Evolutionary conservation across 202 grass and related monocot species (phyloP), one percentile per base, ranked within the genome.

Genomic region (Carex sylvatica): DNA sequence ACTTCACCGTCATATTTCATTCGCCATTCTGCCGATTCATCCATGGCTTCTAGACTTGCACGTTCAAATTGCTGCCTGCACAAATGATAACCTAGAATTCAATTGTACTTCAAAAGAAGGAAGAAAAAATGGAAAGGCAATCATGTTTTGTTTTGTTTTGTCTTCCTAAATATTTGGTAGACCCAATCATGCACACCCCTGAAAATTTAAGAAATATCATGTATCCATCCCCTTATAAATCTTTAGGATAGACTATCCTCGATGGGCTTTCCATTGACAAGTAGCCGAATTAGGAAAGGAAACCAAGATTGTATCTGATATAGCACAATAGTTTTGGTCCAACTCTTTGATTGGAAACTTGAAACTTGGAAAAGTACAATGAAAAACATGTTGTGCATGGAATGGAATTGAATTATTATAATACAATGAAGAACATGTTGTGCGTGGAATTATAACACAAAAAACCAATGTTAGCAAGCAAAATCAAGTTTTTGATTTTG

Each of bases 11-110:
- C 95, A 77, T 93, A 98, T 88, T 93, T 86, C 95, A 88, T 84
- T 80, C 92, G 90, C 88, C 95, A 97, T 87, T 94, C 95, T 3
- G 92, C 95, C 74, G 95, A 97, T 88, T 97, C 95, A 85, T 97
- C 95, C 95, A 97, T 97, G 6, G 95, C 92, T 85, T 97, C 95
- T 76, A 98, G 63, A 80, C 91, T 98, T 56, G 90, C 92, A 28
- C 89, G 92, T 38, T 98, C 90, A 78, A 95, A 98, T 65, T 98
- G 90, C 55, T 89, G 92, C 89, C 95, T 98, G 79, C 6, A 85
- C 6, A 31, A 76, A 75, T 33, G 11, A 76, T 56, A 76, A 76
- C 24, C 42, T 33, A 33, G 23, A 56, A 56, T 54, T 56, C 24
- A 76, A 35, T 33, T 9, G 5, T 55, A 76, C 19, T 49, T 12